Conservation (phyloP, 2,329 filamentous ascomycete genomes). For the Aspergillus eucalypticola region DNA sequence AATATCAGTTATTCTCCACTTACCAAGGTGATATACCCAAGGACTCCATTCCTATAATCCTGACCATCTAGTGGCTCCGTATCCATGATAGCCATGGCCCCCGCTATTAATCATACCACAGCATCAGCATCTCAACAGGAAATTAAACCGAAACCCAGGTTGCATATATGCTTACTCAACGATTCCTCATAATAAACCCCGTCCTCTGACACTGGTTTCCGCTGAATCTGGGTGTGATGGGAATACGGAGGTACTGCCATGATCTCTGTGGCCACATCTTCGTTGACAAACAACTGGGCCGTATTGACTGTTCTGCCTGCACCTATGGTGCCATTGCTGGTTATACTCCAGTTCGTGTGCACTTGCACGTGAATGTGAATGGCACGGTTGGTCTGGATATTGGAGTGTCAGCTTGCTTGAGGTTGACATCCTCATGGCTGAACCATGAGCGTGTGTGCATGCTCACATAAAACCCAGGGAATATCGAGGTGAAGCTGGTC, state of each 20-base stretch:
- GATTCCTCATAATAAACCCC: background rate
- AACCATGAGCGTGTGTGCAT: too few species aligned
- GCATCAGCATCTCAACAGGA: too few species aligned
- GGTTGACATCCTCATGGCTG: too few species aligned
- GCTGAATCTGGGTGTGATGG: background rate
- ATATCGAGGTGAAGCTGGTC: background rate
- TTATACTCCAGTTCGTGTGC: background rate
- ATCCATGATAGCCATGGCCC: background rate
- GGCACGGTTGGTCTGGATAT: background rate
- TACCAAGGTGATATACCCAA: background rate
- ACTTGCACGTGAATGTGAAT: background rate
- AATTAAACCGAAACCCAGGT: background rate
- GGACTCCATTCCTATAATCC: background rate
- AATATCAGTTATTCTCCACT: background rate
- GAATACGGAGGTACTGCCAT: background rate
- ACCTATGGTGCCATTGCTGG: background rate
- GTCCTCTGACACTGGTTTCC: background rate
- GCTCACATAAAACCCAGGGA: background rate
- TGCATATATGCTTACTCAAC: background rate
- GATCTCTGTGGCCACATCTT: background rate
- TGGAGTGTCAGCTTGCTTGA: background rate
- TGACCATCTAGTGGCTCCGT: background rate
- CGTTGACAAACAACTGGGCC: background rate
- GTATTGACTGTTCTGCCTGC: background rate
- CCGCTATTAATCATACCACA: background rate